Evolutionary conservation across 345 rosid genomes (phyloP).

Genomic region (Schrenkiella parvula): DNA sequence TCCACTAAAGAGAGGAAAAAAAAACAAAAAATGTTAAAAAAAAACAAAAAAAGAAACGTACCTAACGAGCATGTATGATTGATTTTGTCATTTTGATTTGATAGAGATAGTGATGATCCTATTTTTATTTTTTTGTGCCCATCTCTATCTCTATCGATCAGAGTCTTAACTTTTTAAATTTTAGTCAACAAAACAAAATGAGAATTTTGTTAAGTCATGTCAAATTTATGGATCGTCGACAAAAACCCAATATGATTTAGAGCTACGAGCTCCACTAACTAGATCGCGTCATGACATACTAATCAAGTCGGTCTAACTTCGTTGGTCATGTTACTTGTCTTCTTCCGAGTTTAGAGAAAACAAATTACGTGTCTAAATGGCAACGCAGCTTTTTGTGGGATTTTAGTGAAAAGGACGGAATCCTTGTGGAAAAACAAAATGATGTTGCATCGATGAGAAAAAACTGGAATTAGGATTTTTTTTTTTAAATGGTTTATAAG

Average conservation of each 20-base stretch:
- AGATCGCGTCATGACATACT: neutral
- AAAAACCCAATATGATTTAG: neutral
- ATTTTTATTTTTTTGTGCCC: conserved; percentile 4
- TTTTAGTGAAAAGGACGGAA: neutral
- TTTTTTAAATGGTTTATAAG: too few relatives aligned
- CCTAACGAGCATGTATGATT: conserved; percentile 25
- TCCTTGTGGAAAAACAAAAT: too few relatives aligned
- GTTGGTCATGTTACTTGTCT: conserved; percentile 1
- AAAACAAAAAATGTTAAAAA: neutral
- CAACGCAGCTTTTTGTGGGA: neutral
- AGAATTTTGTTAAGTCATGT: conserved; percentile 24
- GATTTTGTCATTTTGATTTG: conserved; percentile 21
- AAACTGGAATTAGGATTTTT: neutral
- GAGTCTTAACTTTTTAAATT: conserved; percentile 12
- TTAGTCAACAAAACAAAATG: conserved; percentile 26
- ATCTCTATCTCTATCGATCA: conserved; percentile 19
- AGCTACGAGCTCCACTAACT: conserved; percentile 9
- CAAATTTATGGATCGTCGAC: conserved; percentile 21
- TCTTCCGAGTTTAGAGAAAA: neutral
- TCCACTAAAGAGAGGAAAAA: neutral
- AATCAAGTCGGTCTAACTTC: neutral
- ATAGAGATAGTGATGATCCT: conserved; percentile 30
- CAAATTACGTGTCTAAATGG: neutral
- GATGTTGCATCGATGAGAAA: neutral
- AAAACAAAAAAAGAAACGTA: conserved; percentile 11